Base-by-base conservation (phyloP, 768 basidiomycete genomes). In the Pleurotus citrinopileatus region DNA sequence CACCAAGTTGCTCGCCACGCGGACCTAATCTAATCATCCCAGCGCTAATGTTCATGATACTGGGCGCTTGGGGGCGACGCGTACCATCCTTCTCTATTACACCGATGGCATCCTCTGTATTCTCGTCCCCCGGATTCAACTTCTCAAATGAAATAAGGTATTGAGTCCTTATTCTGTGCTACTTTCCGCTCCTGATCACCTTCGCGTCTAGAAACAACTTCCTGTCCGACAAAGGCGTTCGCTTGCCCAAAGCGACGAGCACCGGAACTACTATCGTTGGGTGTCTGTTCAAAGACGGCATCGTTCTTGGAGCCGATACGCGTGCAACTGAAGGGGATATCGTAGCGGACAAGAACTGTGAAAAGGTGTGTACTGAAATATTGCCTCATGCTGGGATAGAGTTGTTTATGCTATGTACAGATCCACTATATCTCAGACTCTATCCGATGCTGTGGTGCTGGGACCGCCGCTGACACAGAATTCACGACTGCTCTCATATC, bases 331-430 rank as follows among this genome's bases (percentile, higher is more conserved):
- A 87, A 57, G 97, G 96, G 1, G 81, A 83, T 20, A 98, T 98
- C 59, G 92, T 99, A 23, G 93, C 93, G 0, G 96, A 98, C 76
- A 98, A 99, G 83, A 99, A 99, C 73, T 99, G 97, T 71, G 97
- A 98, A 76, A 99, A 99, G 89, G 96, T 95, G 53, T 43, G 73
- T 60, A 6, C 27, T 15, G 37, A 20, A 43, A 13, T 54, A 29
- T n/a, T 4, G 42, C 19, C 22, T 5, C 12, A 9, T 36, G 26
- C 22, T 43, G 12, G 20, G 17, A 19, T 3, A 27, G 1, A 37
- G 19, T n/a, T 22, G n/a, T 25, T 22, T 27, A 17, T 15, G 34
- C 19, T 3, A 5, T 23, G 23, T 17, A 19, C 59, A 98, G 96
- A 99, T 99, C 63, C 97, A 99, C 70, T 98, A 87, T 71, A 90